phyloP scores from a whole-genome alignment of 306 rosid genomes.

The Lathyrus aphaca region DNA sequence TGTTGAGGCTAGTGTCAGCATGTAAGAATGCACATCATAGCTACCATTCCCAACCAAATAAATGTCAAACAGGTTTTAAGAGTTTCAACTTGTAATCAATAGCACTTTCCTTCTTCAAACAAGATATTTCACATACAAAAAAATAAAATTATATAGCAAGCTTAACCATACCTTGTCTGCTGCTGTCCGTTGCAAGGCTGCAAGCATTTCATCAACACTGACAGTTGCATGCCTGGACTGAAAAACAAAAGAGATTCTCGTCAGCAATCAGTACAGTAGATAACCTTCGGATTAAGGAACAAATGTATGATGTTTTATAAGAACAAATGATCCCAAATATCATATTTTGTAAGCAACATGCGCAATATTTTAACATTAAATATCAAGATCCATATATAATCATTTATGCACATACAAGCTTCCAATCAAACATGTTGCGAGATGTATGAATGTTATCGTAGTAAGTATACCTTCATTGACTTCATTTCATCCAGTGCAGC shows the following conservation, averaged over 20 bases:
- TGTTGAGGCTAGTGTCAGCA: background rate
- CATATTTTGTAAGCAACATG: background rate
- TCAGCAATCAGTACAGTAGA: constrained; percentile 33
- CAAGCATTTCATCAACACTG: constrained; percentile 83
- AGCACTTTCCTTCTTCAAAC: constrained; percentile 19
- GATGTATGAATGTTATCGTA: constrained; percentile 1
- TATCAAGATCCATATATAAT: constrained; percentile 2
- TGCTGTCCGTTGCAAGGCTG: constrained; percentile 68
- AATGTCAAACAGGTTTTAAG: constrained; percentile 3
- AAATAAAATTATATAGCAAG: constrained; percentile 27
- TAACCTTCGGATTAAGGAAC: background rate
- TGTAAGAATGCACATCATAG: background rate
- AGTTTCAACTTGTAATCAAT: constrained; percentile 3
- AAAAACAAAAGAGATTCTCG: constrained; percentile 22
- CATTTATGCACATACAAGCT: background rate
- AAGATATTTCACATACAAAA: constrained; percentile 7
- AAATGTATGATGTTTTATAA: background rate
- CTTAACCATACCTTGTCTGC: constrained; percentile 57
- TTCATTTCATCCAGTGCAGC: constrained; percentile 98
- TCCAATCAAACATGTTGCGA: constrained; percentile 4
- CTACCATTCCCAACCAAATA: background rate
- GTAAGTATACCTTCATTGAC: constrained; percentile 77
- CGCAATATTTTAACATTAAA: constrained; percentile 10
- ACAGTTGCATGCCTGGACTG: constrained; percentile 96
- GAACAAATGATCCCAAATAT: constrained; percentile 2